These are phyloP conservation scores for Pseudonitzschia multistriata DNA, from an alignment of 108 stramenopile species.

Conservation along the genomic window DNA sequence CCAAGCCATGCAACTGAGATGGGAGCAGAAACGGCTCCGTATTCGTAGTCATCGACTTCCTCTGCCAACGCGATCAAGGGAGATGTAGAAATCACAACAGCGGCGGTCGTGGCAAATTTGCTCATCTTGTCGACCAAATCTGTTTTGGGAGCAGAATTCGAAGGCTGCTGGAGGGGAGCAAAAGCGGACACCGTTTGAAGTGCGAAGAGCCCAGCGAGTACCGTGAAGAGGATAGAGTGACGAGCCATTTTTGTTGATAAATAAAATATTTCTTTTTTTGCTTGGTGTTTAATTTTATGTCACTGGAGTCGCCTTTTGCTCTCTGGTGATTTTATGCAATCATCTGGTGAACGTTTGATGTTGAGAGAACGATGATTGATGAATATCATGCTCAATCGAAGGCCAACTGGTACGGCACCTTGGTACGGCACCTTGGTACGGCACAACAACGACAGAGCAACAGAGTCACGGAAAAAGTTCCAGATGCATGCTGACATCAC, in stretches of 20 bases:
- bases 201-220: conserved; percentile 6
- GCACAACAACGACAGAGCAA: not conserved
- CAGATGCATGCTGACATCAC: not conserved
- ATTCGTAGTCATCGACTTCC: conserved; percentile 77
- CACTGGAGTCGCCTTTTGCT: not conserved
- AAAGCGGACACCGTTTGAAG: conserved; percentile 21
- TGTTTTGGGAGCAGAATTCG: not conserved
- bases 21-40: conserved; percentile 85
- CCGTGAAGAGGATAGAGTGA: conserved; percentile 10
- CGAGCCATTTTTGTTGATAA: conserved; percentile 8
- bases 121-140: conserved; percentile 19
- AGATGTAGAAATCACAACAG: conserved; percentile 41
- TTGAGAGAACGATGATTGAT: no score
- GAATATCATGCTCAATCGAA: no score
- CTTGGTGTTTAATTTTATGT: not conserved
- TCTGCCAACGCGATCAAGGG: conserved; percentile 65
- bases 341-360: not conserved
- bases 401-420: no score
- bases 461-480: not conserved
- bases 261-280: not conserved
- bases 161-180: conserved; percentile 7
- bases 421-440: no score
- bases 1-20: conserved; percentile 62
- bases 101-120: conserved; percentile 21
- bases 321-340: not conserved